Conservation (phyloP, 2,329 filamentous ascomycete genomes). For the Botryotinia calthae region DNA sequence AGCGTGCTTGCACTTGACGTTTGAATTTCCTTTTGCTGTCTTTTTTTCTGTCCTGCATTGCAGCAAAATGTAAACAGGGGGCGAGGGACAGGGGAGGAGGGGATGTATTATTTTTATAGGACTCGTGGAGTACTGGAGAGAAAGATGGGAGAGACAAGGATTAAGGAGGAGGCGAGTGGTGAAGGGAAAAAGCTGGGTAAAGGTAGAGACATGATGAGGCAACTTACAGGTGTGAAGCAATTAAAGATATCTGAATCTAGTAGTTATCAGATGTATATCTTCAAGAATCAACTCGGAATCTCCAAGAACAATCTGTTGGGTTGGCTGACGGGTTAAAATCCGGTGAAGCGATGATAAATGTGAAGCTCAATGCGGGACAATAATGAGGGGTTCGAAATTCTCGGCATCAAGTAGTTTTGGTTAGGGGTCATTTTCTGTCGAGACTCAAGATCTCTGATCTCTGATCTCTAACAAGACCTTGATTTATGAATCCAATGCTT, state of each 20-base stretch:
- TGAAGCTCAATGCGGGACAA: slow-evolving; percentile 10
- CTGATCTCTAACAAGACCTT: background rate
- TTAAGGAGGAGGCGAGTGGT: background rate
- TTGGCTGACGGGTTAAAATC: background rate
- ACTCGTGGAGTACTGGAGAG: slow-evolving; percentile 6
- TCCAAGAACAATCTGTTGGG: background rate
- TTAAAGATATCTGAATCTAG: background rate
- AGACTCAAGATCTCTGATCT: too few relatives aligned
- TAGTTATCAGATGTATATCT: background rate
- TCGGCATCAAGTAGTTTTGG: background rate
- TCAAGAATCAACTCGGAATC: background rate
- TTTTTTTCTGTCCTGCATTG: slow-evolving; percentile 12
- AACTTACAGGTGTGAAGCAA: background rate
- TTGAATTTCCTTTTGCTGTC: background rate
- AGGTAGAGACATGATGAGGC: background rate
- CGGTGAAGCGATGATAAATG: background rate
- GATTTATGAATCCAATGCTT: background rate
- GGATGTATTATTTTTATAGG: background rate
- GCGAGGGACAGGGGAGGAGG: background rate
- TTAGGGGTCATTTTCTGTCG: background rate
- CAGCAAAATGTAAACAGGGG: background rate
- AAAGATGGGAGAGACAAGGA: slow-evolving; percentile 4
- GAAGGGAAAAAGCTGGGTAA: background rate
- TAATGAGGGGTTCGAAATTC: slow-evolving; percentile 15
- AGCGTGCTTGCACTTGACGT: slow-evolving; percentile 11